Conservation (phyloP, 306 rosid species). For the Prunus campanulata region DNA sequence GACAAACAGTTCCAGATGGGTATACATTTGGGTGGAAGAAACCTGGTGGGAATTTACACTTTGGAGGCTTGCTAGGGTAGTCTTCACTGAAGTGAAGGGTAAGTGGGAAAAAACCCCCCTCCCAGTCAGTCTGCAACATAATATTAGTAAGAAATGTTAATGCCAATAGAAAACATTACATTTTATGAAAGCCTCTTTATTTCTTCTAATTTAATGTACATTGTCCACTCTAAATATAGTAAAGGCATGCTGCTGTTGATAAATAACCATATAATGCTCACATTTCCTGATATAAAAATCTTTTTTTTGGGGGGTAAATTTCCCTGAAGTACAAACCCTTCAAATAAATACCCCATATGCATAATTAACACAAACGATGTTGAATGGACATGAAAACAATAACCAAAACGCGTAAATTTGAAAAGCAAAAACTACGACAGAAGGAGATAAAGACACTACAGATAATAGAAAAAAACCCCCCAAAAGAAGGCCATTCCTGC, state of each 20-base stretch:
- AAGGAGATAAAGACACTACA: neutral
- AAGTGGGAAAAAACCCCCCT: constrained; percentile 87
- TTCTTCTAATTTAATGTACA: neutral
- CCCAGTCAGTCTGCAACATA: constrained; percentile 94
- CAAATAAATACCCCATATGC: neutral
- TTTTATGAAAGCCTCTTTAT: neutral
- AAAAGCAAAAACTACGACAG: neutral
- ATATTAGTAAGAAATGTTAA: neutral
- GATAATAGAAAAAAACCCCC: constrained; percentile 3
- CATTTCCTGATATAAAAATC: neutral
- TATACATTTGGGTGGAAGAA: constrained; percentile 98
- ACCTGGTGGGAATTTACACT: constrained; percentile 87
- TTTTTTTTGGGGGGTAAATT: neutral
- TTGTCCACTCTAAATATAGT: neutral
- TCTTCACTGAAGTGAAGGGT: constrained; percentile 97
- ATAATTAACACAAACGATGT: neutral
- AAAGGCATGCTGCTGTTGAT: neutral
- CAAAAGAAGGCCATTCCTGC: constrained; percentile 16
- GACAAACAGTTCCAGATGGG: constrained; percentile 97
- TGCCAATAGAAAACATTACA: neutral
- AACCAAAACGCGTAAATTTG: neutral
- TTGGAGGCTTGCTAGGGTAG: constrained; percentile 98
- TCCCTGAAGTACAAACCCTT: neutral
- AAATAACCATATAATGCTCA: neutral
- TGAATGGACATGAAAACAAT: neutral